phyloP scores from a whole-genome alignment of 148 eudicot species.

The Polygonum maritimum region DNA sequence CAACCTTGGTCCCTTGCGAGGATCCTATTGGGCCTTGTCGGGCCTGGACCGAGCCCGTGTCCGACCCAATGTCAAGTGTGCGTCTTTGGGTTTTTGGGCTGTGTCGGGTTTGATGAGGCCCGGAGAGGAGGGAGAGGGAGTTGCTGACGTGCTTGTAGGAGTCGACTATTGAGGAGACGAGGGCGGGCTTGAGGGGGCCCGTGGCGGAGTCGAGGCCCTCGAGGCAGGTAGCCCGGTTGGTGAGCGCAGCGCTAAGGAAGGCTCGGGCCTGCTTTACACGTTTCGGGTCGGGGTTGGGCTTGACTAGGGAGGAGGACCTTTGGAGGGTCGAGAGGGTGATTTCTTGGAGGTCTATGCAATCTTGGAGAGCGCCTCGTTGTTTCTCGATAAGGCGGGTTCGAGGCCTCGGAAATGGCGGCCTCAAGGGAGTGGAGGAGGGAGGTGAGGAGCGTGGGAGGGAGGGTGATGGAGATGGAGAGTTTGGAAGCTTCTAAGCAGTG shows the following conservation, averaged over 20 bases:
- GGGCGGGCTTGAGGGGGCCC: constrained; percentile 42
- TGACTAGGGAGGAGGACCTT: constrained; percentile 36
- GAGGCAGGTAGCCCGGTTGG: constrained; percentile 76
- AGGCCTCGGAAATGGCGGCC: constrained; percentile 42
- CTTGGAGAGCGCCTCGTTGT: constrained; percentile 63
- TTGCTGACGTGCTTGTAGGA: constrained; percentile 62
- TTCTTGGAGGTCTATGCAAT: constrained; percentile 77
- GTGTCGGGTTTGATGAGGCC: background rate
- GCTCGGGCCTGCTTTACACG: constrained; percentile 34
- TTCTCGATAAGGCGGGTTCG: constrained; percentile 42
- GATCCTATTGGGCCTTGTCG: background rate
- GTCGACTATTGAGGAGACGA: constrained; percentile 28
- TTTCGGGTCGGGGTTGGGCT: constrained; percentile 16
- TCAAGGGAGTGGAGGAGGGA: constrained; percentile 56
- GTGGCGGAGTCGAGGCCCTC: constrained; percentile 63
- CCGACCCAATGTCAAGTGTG: background rate
- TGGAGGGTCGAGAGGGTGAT: constrained; percentile 34
- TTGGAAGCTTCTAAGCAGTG: constrained; percentile 48
- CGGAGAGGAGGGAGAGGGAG: constrained; percentile 51
- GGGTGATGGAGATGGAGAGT: constrained; percentile 46
- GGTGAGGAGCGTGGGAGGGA: constrained; percentile 30
- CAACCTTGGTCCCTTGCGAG: background rate
- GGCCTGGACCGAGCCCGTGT: background rate
- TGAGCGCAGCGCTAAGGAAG: constrained; percentile 63
- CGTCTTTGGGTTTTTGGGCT: background rate